Base-by-base conservation (phyloP, 2,329 filamentous ascomycete genomes). In the Diaporthe amygdali region DNA sequence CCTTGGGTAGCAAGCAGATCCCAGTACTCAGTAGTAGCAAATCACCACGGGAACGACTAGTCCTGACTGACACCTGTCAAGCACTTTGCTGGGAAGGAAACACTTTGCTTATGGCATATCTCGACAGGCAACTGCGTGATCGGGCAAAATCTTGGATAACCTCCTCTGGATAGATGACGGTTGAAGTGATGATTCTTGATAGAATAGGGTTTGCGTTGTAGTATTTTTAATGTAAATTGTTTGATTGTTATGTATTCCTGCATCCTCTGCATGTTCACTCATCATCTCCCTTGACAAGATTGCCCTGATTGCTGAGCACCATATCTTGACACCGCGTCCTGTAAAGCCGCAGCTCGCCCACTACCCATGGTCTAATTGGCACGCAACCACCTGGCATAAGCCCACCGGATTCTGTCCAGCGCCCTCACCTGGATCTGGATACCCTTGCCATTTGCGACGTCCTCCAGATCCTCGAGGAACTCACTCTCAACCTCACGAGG, bases 401-500 rank as follows among this genome's bases (percentile, higher is more conserved):
- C 93, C 96, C 96, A 98, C 74, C 94, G 88, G 75, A 98, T 94
- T 72, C 96, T 88, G 76, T 95, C 90, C 68, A 97, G 84, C 52
- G 96, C 93, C 79, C 90, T 92, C 72, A 91, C 87, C 84, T 98
- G 96, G 76, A 91, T 88, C 76, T 91, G 89, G 66, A 97, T 88
- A 3, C 94, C 94, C 76, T 91, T 92, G 74, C 96, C 91, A 78
- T 97, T 95, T 25, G 94, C 90, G 61, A 99, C 85, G 77, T 98
- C 95, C 72, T 93, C 90, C 41, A 97, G 85, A 79, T 99, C 96
- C 80, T 97, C 93, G 69, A 95, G 82, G 77, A 99, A 98, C 76
- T 98, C 95, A 76, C 91, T 90, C 77, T 92, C 91, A 15, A 97
- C 88, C 52, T 93, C 89, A 1, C 89, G 86, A 0, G 94, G 94